Conservation (phyloP, 1,284 basidiomycete species). For the Hemileia vastatrix region DNA sequence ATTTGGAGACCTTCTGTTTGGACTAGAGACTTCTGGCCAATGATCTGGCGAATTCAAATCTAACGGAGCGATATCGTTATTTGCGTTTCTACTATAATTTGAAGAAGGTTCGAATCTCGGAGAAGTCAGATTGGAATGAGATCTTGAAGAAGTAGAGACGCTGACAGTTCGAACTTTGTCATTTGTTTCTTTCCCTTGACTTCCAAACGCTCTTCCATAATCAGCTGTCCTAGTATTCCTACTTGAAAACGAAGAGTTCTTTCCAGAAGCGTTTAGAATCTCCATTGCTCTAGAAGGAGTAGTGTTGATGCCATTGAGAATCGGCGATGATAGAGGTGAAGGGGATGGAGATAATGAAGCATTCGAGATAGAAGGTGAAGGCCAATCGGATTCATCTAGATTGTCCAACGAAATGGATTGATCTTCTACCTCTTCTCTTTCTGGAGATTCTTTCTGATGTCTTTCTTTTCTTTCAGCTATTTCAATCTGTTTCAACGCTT, state of each 20-base stretch:
- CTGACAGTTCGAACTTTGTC: constrained; percentile 36
- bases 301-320: constrained; percentile 23
- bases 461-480: constrained; percentile 25
- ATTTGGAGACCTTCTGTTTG: no score
- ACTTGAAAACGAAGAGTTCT: not conserved
- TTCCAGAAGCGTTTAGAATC: constrained; percentile 26
- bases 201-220: not conserved
- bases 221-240: not conserved
- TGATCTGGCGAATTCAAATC: no score
- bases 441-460: not conserved
- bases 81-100: no score
- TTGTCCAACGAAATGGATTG: not conserved
- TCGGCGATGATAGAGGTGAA: constrained; percentile 28
- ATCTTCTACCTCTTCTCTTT: not conserved
- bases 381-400: not conserved
- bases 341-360: constrained; percentile 24
- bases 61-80: no score
- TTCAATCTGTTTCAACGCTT: constrained; percentile 34
- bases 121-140: no score
- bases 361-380: not conserved
- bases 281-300: constrained; percentile 36
- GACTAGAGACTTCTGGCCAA: no score
- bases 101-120: no score
- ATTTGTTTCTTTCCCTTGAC: constrained; percentile 26
- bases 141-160: constrained; percentile 31